Percentiles rank a stretch among this genome's conserved stretches.
These are phyloP conservation scores for Trametes maxima DNA, from an alignment of 768 basidiomycete genomes.

Conservation along the genomic window DNA sequence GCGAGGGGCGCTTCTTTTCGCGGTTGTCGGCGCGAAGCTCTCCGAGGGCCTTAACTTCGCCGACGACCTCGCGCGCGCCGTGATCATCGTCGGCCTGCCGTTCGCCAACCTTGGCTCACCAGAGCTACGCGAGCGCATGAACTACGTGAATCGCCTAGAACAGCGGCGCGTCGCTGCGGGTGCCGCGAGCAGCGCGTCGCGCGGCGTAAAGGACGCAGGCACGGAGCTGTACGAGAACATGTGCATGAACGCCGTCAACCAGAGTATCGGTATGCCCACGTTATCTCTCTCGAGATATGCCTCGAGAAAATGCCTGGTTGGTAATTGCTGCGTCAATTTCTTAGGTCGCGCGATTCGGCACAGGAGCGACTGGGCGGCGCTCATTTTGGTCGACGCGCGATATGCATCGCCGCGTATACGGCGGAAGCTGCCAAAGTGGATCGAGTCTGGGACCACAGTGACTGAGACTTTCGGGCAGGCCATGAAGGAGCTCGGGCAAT, in stretches of 20 bases:
- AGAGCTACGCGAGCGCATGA: conserved; percentile 90
- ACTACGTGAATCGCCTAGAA: conserved; percentile 73
- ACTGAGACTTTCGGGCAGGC: conserved; percentile 72
- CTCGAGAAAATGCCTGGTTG: neutral
- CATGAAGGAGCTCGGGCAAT: conserved; percentile 65
- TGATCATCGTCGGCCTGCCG: conserved; percentile 87
- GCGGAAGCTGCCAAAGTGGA: conserved; percentile 90
- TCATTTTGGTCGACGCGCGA: conserved; percentile 84
- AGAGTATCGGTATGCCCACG: conserved; percentile 79
- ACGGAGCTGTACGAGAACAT: conserved; percentile 85
- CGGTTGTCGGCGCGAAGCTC: conserved; percentile 96
- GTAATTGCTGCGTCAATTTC: neutral
- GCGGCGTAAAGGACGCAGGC: conserved; percentile 51
- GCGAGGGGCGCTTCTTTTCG: conserved; percentile 81
- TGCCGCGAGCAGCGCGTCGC: conserved; percentile 32
- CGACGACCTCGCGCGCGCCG: conserved; percentile 66
- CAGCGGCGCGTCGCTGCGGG: conserved; percentile 37
- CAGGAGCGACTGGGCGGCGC: conserved; percentile 85
- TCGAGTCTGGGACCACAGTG: conserved; percentile 60
- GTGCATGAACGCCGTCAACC: conserved; percentile 95
- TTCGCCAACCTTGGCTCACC: conserved; percentile 92
- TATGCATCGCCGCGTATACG: conserved; percentile 72
- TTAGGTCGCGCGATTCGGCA: conserved; percentile 93
- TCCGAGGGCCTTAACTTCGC: conserved; percentile 81
- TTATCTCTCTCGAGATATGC: neutral